These are phyloP conservation scores for Lentinula novae-zelandiae DNA, from an alignment of 1,284 basidiomycete genomes.

Conservation along the genomic window DNA sequence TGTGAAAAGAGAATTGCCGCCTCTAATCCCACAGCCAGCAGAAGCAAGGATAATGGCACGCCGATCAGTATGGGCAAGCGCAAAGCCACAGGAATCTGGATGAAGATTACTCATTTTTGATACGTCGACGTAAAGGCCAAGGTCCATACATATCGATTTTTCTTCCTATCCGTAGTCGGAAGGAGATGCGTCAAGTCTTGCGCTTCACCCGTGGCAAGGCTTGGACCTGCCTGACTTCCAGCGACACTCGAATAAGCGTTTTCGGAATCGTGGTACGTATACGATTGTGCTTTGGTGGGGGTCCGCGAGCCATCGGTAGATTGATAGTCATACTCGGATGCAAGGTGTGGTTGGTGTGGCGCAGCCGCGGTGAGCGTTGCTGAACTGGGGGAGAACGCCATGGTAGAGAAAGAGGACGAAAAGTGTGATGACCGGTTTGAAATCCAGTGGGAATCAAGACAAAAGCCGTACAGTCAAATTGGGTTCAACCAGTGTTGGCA, in stretches of 20 bases:
- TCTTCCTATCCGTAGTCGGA: conserved; percentile 33
- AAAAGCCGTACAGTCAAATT: not conserved
- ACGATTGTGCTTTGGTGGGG: not conserved
- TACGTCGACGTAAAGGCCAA: not conserved
- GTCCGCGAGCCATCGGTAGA: conserved; percentile 5
- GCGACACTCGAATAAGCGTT: not conserved
- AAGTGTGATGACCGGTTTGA: not conserved
- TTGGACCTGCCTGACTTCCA: not conserved
- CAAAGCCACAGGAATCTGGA: conserved; percentile 43
- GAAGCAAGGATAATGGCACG: conserved; percentile 39
- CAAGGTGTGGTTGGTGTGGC: not conserved
- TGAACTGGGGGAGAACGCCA: not conserved
- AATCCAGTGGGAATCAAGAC: not conserved
- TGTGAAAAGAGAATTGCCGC: conserved; percentile 37
- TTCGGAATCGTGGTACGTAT: not conserved
- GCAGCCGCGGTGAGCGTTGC: not conserved
- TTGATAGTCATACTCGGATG: not conserved
- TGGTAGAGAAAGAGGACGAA: not conserved
- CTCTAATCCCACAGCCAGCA: conserved; percentile 47
- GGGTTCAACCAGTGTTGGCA: not conserved
- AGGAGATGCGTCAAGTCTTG: conserved; percentile 43
- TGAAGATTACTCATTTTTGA: not conserved
- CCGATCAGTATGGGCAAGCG: conserved; percentile 38
- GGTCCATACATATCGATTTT: conserved; percentile 40
- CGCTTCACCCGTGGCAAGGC: not conserved